phyloP scores from a whole-genome alignment of 306 rosid genomes.

The Canavalia ensiformis region DNA sequence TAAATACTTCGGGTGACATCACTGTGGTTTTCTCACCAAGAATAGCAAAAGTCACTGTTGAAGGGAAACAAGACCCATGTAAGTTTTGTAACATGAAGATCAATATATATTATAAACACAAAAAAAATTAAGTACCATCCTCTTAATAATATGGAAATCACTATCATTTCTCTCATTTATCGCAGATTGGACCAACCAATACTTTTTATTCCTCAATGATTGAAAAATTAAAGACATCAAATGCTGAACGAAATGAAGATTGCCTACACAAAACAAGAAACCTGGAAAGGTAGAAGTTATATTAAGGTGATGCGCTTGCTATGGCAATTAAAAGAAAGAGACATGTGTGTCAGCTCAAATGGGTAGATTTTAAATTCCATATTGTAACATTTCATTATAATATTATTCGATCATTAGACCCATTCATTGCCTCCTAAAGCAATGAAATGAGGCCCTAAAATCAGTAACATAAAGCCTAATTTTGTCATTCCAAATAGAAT shows the following conservation, averaged over 20 bases:
- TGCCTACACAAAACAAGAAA: constrained; percentile 28
- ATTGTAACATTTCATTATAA: not conserved
- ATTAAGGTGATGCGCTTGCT: not conserved
- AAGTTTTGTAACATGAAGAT: constrained; percentile 38
- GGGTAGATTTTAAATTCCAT: not conserved
- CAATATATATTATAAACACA: constrained; percentile 18
- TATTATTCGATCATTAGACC: not conserved
- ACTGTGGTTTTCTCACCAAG: constrained; percentile 99
- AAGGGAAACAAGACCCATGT: constrained; percentile 43
- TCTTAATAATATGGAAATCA: constrained; percentile 31
- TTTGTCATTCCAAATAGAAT: not conserved
- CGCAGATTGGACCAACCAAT: constrained; percentile 28
- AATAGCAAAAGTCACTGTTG: constrained; percentile 84
- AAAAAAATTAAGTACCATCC: constrained; percentile 32
- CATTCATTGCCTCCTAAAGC: constrained; percentile 21
- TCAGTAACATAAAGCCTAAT: not conserved
- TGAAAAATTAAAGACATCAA: constrained; percentile 35
- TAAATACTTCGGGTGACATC: constrained; percentile 94
- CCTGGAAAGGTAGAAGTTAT: constrained; percentile 2
- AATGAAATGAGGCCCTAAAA: constrained; percentile 23
- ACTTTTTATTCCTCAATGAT: constrained; percentile 27
- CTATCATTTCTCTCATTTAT: constrained; percentile 32
- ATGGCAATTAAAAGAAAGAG: constrained; percentile 19
- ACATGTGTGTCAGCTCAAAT: constrained; percentile 27
- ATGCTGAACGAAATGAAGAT: constrained; percentile 27